Evolutionary conservation across 306 rosid species (phyloP).

Genomic region (Malus orientalis): DNA sequence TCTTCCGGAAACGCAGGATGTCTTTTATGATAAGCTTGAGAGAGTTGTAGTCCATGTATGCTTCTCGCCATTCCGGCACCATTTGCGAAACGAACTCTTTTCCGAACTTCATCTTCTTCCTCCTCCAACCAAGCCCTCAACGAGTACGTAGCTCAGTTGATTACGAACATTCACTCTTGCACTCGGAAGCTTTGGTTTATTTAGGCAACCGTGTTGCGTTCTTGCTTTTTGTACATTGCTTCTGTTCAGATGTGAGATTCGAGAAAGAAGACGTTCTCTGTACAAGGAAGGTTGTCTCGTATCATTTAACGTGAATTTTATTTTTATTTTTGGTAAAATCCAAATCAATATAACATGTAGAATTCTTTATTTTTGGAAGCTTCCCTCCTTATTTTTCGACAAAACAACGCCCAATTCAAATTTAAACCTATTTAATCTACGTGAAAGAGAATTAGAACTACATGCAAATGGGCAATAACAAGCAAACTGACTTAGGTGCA

Average conservation of each 20-base stretch:
- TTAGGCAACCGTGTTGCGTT: background rate
- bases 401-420: no score
- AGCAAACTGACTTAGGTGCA: no score
- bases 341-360: background rate
- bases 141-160: no score
- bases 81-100: constrained; percentile 61
- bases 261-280: background rate
- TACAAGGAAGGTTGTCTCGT: background rate
- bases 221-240: background rate
- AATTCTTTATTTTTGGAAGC: background rate
- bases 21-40: constrained; percentile 43
- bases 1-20: constrained; percentile 12
- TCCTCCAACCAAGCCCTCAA: background rate
- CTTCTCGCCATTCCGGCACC: constrained; percentile 79
- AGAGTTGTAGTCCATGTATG: constrained; percentile 57
- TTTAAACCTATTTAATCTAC: no score
- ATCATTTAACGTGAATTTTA: background rate
- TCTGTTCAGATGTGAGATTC: background rate
- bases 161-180: no score
- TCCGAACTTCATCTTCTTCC: constrained; percentile 59
- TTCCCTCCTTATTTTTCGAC: no score
- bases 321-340: background rate
- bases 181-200: no score
- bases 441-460: no score
- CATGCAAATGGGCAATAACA: no score